phyloP scores from a whole-genome alignment of 192 early-diverging fungal genomes.

The Geranomyces michiganensis region DNA sequence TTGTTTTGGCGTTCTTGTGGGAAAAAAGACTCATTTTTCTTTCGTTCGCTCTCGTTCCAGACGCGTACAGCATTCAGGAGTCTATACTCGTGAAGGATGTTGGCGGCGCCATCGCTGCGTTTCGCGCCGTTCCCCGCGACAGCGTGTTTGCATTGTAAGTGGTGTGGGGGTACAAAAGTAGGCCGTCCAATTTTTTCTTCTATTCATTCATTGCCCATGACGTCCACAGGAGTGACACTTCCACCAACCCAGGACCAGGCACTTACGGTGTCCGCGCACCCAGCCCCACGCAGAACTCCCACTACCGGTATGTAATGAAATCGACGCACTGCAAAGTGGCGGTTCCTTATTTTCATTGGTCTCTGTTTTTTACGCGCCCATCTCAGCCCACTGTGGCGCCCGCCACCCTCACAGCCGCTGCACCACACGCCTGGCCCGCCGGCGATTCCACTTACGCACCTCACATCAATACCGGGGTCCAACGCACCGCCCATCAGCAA shows the following conservation, averaged over 20 bases:
- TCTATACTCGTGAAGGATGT: conserved; percentile 31
- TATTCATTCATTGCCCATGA: no score
- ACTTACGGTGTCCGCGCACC: neutral
- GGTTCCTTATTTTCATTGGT: neutral
- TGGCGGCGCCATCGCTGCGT: conserved; percentile 45
- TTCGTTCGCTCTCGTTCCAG: conserved; percentile 6
- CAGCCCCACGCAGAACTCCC: no score
- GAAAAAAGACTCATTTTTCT: no score
- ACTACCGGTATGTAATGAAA: no score
- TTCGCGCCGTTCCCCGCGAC: conserved; percentile 31
- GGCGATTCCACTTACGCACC: conserved; percentile 37
- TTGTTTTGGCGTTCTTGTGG: no score
- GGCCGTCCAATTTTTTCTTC: no score
- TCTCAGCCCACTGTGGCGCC: conserved; percentile 4
- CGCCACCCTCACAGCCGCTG: conserved; percentile 6
- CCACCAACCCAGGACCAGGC: neutral
- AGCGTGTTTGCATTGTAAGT: conserved; percentile 1
- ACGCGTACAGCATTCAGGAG: conserved; percentile 36
- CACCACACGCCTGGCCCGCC: conserved; percentile 21
- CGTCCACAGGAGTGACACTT: neutral
- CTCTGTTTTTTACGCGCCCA: neutral
- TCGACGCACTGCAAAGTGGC: no score
- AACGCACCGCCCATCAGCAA: conserved; percentile 15
- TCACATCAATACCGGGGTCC: conserved; percentile 29
- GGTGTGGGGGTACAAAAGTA: no score